A percentile compares a stretch with the other conserved stretches of the same genome.
Conservation (phyloP, 345 rosid genomes). For the Moricandia arvensis region DNA sequence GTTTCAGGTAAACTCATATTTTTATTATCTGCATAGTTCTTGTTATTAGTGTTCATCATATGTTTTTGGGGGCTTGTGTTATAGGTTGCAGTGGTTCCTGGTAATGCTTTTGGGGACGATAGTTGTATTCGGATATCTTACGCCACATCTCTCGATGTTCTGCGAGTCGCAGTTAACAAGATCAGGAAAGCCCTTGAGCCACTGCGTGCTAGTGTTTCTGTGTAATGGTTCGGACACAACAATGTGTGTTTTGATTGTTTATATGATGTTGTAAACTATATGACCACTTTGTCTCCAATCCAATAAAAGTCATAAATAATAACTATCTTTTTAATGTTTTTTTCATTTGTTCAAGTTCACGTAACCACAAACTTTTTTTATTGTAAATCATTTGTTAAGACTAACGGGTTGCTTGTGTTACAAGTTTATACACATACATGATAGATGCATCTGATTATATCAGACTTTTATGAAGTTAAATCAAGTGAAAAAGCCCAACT, state of each 20-base stretch:
- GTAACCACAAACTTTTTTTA: background rate
- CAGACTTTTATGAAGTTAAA: too few species aligned
- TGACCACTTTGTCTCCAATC: background rate
- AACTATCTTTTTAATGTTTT: background rate
- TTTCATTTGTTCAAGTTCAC: background rate
- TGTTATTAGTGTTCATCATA: background rate
- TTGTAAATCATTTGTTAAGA: background rate
- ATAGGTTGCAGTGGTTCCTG: constrained; percentile 97
- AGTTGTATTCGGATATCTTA: constrained; percentile 86
- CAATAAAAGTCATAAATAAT: background rate
- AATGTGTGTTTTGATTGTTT: background rate
- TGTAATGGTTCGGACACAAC: constrained; percentile 30
- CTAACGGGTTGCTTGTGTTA: background rate
- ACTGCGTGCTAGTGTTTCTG: constrained; percentile 55
- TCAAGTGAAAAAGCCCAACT: too few species aligned
- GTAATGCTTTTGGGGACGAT: constrained; percentile 95
- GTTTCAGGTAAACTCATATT: constrained; percentile 30
- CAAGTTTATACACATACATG: background rate
- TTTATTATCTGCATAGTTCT: background rate
- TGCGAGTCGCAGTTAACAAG: constrained; percentile 77
- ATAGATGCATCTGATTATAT: background rate
- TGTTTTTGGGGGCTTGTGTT: background rate
- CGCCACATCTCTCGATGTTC: constrained; percentile 76
- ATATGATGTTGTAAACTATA: constrained; percentile 6
- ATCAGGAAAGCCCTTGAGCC: constrained; percentile 67